Evolutionary conservation across 2,329 filamentous ascomycete genomes (phyloP), one percentile per base, ranked within the genome.

Genomic region (Pezicula neosporulosa): DNA sequence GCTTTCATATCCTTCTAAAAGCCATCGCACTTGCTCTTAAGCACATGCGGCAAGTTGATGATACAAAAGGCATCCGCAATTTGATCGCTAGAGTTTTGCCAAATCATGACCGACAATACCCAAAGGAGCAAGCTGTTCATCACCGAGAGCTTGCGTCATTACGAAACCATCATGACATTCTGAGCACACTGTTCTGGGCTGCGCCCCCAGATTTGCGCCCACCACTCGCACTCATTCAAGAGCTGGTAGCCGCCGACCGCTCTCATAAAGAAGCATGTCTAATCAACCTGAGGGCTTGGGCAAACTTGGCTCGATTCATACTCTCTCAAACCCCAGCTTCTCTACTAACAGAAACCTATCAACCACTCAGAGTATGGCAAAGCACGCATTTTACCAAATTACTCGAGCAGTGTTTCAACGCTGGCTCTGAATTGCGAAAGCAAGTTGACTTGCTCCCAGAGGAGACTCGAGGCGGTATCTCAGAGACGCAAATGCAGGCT

Each of bases 1-100:
- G 82, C 60, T 88, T 87, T 58, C 83, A 87, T 60, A 77, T 87
- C 19, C 84, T 87, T 48, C 70, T 87, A 47, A 88, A 87, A 62
- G 73, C 85, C 15, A 65, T 87, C 35, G 83, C 77, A 1, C 59
- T 85, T 45, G 75, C 77, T 35, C 80, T 87, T 41, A 72, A 72
- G 43, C 75, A 75, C 42, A 68, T 86, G 37, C 70, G 68, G 30
- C 67, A 72, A 4, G 65, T 68, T n/a, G 74, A 71, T 2, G 70
- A 77, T 10, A 62, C 66, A 10, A 87, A 83, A 38, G 80, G 84
- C 44, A 76, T 86, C 50, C 73, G 75, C 18, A 87, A 86, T 55
- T 61, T 88, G 16, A 72, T 86, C 7, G 72, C 81, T 13, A 77
- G 85, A 27, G 77, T 82, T 1, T 73, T 85, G 50, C 85, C 85